Evolutionary conservation across 2,329 filamentous ascomycete genomes (phyloP).

Genomic region (Clonostachys byssicola): DNA sequence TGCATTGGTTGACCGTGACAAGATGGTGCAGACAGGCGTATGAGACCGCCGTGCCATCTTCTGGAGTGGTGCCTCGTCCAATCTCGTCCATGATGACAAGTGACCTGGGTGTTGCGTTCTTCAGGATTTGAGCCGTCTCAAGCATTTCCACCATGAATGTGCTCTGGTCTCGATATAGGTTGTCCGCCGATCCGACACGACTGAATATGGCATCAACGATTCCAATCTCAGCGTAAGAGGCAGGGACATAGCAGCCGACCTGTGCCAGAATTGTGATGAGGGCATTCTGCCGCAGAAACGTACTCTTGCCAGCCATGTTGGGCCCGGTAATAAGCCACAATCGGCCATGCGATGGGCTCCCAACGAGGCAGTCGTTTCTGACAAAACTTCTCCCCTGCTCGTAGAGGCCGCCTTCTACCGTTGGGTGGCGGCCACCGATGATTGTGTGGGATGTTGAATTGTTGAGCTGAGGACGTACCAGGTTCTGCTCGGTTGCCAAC

Average conservation of each 20-base stretch:
- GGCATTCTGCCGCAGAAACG: constrained; percentile 92
- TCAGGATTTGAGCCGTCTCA: constrained; percentile 87
- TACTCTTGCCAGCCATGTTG: constrained; percentile 99
- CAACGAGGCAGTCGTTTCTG: constrained; percentile 80
- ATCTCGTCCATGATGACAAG: constrained; percentile 99
- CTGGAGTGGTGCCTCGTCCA: constrained; percentile 87
- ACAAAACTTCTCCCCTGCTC: constrained; percentile 80
- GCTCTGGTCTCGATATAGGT: constrained; percentile 89
- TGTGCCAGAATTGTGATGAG: constrained; percentile 92
- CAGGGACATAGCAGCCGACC: constrained; percentile 88
- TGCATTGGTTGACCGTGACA: constrained; percentile 69
- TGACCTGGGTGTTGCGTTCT: constrained; percentile 74
- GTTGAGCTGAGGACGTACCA: constrained; percentile 71
- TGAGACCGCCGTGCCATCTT: constrained; percentile 85
- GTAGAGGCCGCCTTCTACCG: constrained; percentile 78
- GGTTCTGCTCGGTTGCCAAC: constrained; percentile 69
- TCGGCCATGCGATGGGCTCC: constrained; percentile 59
- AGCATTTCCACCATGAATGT: constrained; percentile 99
- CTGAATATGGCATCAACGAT: constrained; percentile 96
- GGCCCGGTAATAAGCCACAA: constrained; percentile 72
- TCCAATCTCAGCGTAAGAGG: constrained; percentile 78
- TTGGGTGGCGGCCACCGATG: constrained; percentile 83
- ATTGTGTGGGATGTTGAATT: constrained; percentile 66
- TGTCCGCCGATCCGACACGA: constrained; percentile 89
- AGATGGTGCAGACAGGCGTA: constrained; percentile 87